Conservation (phyloP, 768 basidiomycete species). For the Cantharellus cinnabarinus region DNA sequence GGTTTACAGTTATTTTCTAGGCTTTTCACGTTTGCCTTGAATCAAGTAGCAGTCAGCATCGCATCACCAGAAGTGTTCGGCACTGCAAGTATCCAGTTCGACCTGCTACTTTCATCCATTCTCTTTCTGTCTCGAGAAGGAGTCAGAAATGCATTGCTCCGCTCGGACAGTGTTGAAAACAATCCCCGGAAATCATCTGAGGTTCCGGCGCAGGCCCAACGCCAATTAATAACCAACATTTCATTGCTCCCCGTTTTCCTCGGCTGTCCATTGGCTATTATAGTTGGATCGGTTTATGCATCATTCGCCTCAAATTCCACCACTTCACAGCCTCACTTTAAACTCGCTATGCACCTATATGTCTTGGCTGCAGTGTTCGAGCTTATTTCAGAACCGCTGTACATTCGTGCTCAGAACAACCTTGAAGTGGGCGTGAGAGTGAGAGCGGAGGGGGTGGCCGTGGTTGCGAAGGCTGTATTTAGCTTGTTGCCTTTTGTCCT, state of each 20-base stretch:
- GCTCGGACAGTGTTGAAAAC: slow-evolving; percentile 18
- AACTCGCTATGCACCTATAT: slow-evolving; percentile 43
- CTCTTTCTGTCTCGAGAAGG: slow-evolving; percentile 90
- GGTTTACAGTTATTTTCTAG: slow-evolving; percentile 73
- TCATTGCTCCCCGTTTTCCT: slow-evolving; percentile 44
- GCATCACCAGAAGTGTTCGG: slow-evolving; percentile 66
- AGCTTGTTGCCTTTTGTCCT: slow-evolving; percentile 47
- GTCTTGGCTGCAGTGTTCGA: slow-evolving; percentile 55
- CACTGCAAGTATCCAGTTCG: slow-evolving; percentile 85
- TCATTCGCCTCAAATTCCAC: slow-evolving; percentile 32
- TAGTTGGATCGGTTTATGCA: slow-evolving; percentile 34
- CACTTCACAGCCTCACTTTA: slow-evolving; percentile 42
- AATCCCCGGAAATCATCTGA: background rate
- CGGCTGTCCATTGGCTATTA: slow-evolving; percentile 43
- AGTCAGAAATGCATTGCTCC: slow-evolving; percentile 63
- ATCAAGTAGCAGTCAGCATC: slow-evolving; percentile 69
- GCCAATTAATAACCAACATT: slow-evolving; percentile 24
- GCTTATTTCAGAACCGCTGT: slow-evolving; percentile 64
- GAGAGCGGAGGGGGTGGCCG: slow-evolving; percentile 67
- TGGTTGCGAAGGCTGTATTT: slow-evolving; percentile 47
- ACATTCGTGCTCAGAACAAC: slow-evolving; percentile 51
- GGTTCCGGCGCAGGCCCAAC: slow-evolving; percentile 5
- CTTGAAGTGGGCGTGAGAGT: slow-evolving; percentile 53
- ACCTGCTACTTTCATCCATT: slow-evolving; percentile 73
- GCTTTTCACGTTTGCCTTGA: slow-evolving; percentile 67